phyloP scores from a whole-genome alignment of 495 filamentous ascomycete species.

The Xylaria telfairii region DNA sequence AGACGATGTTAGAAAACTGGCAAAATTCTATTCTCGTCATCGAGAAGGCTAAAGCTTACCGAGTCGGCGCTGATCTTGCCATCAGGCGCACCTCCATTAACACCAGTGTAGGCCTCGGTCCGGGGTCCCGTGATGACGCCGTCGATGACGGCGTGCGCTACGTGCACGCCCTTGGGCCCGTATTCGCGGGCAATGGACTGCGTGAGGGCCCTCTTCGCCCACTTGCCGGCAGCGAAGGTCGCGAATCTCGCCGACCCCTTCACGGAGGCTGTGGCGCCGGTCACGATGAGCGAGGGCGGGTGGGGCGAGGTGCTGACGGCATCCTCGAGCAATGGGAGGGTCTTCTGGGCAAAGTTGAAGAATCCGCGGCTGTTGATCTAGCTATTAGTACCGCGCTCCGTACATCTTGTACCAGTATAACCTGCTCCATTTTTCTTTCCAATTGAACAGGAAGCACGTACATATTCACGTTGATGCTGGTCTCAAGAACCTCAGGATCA shows the following conservation, averaged over 20 bases:
- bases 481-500: slow-evolving; percentile 64
- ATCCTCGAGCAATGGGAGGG: slow-evolving; percentile 71
- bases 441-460: slow-evolving; percentile 43
- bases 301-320: slow-evolving; percentile 55
- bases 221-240: slow-evolving; percentile 70
- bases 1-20: neutral
- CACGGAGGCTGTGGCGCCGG: slow-evolving; percentile 82
- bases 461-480: slow-evolving; percentile 64
- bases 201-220: slow-evolving; percentile 69
- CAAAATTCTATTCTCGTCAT: neutral
- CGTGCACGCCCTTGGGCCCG: slow-evolving; percentile 84
- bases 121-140: slow-evolving; percentile 84
- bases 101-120: slow-evolving; percentile 61
- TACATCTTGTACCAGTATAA: neutral
- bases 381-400: neutral
- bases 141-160: slow-evolving; percentile 83
- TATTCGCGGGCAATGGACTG: slow-evolving; percentile 85
- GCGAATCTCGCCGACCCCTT: slow-evolving; percentile 70
- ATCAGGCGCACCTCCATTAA: slow-evolving; percentile 64
- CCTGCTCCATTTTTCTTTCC: neutral
- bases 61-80: slow-evolving; percentile 78
- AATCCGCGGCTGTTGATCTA: slow-evolving; percentile 63
- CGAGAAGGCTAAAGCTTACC: slow-evolving; percentile 60
- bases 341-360: slow-evolving; percentile 76
- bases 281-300: slow-evolving; percentile 84